phyloP scores from a whole-genome alignment of 2,329 filamentous ascomycete genomes.

The Aureobasidium musti region DNA sequence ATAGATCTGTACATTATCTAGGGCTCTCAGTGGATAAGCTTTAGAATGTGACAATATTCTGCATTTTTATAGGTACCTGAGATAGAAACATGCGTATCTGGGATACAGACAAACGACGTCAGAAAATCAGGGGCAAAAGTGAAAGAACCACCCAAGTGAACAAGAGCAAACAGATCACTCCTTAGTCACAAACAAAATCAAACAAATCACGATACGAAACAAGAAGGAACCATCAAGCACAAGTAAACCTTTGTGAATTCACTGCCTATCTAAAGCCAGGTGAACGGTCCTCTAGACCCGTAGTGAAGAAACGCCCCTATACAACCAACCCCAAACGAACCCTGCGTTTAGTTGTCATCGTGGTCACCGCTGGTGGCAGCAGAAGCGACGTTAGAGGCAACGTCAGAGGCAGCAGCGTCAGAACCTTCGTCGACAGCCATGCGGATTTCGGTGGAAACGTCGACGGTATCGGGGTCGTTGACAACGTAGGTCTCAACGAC shows the following conservation, averaged over 20 bases:
- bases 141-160: neutral
- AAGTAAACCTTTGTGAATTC: too few species aligned
- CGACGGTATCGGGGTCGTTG: neutral
- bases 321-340: too few species aligned
- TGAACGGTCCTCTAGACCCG: too few species aligned
- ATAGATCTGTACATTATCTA: rapidly evolving
- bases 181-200: too few species aligned
- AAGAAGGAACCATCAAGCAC: too few species aligned
- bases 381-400: neutral
- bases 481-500: neutral
- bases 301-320: too few species aligned
- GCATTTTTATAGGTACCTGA: neutral
- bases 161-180: neutral
- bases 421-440: neutral
- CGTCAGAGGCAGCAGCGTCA: neutral
- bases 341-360: neutral
- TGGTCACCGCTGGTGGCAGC: neutral
- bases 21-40: neutral
- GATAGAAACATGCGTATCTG: neutral
- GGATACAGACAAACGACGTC: neutral
- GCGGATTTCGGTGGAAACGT: neutral
- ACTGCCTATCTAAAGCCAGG: too few species aligned
- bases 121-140: neutral
- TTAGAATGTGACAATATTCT: neutral
- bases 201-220: too few species aligned